These are phyloP conservation scores for Penicillium egyptiacum DNA, from an alignment of 495 filamentous ascomycete species.

Conservation along the genomic window DNA sequence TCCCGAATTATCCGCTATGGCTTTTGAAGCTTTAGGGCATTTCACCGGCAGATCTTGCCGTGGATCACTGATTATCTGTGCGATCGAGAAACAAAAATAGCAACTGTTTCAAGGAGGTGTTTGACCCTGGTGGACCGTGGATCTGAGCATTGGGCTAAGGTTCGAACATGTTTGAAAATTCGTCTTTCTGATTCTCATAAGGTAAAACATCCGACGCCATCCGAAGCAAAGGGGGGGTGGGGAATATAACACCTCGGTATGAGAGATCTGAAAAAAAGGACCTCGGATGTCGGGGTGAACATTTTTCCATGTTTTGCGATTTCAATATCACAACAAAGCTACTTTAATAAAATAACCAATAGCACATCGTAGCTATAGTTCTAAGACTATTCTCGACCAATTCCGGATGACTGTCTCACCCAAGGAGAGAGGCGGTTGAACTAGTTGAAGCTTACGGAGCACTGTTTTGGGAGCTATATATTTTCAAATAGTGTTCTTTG, in stretches of 20 bases:
- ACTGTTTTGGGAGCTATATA: not conserved
- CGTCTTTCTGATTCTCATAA: not conserved
- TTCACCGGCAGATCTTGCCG: not conserved
- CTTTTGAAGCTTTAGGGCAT: not conserved
- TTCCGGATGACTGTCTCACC: not conserved
- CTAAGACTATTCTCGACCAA: not conserved
- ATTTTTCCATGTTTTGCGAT: not conserved
- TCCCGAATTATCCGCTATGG: not conserved
- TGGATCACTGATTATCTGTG: not conserved
- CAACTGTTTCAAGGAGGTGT: not conserved
- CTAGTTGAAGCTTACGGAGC: not conserved
- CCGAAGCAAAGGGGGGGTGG: not conserved
- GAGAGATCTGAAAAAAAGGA: not conserved
- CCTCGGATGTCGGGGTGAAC: not conserved
- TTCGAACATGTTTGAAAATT: not conserved
- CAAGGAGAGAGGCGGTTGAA: not conserved
- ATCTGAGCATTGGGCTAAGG: not conserved
- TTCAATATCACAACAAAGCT: not conserved
- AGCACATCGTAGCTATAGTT: not conserved
- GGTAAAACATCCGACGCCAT: not conserved
- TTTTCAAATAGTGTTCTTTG: not conserved
- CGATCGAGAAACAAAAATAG: conserved; percentile 1
- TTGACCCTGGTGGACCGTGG: not conserved
- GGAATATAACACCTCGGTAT: not conserved
- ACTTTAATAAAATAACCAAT: not conserved